Conservation (phyloP, 2,329 filamentous ascomycete species). For the Xylogone sp. region DNA sequence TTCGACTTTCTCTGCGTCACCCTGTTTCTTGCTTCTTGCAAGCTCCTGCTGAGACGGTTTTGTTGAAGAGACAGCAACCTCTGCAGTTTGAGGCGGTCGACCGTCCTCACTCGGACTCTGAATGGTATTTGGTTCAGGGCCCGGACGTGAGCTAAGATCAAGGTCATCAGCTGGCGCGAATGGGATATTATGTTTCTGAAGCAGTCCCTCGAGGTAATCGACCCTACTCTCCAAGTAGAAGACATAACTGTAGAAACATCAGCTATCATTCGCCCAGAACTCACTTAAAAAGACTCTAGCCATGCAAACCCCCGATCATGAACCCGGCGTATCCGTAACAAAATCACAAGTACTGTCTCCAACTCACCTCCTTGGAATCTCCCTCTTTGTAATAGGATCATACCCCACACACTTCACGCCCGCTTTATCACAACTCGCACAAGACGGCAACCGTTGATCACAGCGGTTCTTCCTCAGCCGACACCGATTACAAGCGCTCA, state of each 20-base stretch:
- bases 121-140: slow-evolving; percentile 22
- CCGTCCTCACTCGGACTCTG: slow-evolving; percentile 27
- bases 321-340: too few species aligned
- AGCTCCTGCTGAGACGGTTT: slow-evolving; percentile 21
- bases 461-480: slow-evolving; percentile 90
- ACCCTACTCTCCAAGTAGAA: slow-evolving; percentile 90
- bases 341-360: neutral
- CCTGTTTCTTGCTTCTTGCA: slow-evolving; percentile 39
- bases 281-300: too few species aligned
- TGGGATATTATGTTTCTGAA: slow-evolving; percentile 64
- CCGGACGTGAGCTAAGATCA: slow-evolving; percentile 50
- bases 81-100: slow-evolving; percentile 15
- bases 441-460: slow-evolving; percentile 88
- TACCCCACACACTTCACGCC: slow-evolving; percentile 89
- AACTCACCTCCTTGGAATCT: slow-evolving; percentile 73
- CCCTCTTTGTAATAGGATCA: slow-evolving; percentile 92
- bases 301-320: too few species aligned
- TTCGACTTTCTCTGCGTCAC: slow-evolving; percentile 58
- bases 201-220: slow-evolving; percentile 73
- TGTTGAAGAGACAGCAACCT: slow-evolving; percentile 9
- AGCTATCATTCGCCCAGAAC: neutral
- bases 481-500: slow-evolving; percentile 92
- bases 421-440: slow-evolving; percentile 90
- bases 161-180: slow-evolving; percentile 71
- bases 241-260: slow-evolving; percentile 62